Percentiles rank a stretch among this genome's conserved stretches.
These are phyloP conservation scores for Alisma plantagoaquatica DNA, from an alignment of 106 monocot genomes.

Conservation along the genomic window DNA sequence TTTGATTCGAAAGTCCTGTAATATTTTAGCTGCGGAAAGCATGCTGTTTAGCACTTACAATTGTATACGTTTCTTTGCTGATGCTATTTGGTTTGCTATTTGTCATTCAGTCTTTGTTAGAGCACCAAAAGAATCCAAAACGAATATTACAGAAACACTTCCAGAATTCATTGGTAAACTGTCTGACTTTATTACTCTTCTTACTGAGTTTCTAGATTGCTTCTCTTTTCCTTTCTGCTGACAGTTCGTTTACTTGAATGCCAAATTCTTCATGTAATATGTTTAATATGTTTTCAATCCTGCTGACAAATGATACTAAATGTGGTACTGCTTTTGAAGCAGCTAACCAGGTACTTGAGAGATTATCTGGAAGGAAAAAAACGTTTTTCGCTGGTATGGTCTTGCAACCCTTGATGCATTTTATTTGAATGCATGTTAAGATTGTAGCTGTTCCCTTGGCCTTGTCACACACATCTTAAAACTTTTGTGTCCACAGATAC, in stretches of 20 bases:
- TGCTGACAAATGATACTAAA: not conserved
- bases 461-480: not conserved
- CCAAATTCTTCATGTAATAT: not conserved
- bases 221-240: not conserved
- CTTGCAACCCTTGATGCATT: constrained; percentile 31
- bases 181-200: constrained; percentile 2
- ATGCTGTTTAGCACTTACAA: too few species aligned
- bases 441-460: not conserved
- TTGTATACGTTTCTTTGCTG: too few species aligned
- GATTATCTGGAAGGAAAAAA: too few species aligned
- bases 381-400: constrained; percentile 66
- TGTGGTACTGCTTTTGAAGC: constrained; percentile 3
- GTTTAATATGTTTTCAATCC: not conserved
- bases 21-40: too few species aligned
- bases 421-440: not conserved
- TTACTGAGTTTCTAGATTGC: not conserved
- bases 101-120: constrained; percentile 56
- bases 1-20: too few species aligned
- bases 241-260: not conserved
- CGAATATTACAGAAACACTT: constrained; percentile 67
- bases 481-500: too few species aligned
- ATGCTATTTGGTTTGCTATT: constrained; percentile 7
- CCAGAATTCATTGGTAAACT: constrained; percentile 68
- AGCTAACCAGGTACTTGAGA: constrained; percentile 80
- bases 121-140: constrained; percentile 75